phyloP scores from a whole-genome alignment of 1,139 yeast genomes.

The Diutina neorugosa region DNA sequence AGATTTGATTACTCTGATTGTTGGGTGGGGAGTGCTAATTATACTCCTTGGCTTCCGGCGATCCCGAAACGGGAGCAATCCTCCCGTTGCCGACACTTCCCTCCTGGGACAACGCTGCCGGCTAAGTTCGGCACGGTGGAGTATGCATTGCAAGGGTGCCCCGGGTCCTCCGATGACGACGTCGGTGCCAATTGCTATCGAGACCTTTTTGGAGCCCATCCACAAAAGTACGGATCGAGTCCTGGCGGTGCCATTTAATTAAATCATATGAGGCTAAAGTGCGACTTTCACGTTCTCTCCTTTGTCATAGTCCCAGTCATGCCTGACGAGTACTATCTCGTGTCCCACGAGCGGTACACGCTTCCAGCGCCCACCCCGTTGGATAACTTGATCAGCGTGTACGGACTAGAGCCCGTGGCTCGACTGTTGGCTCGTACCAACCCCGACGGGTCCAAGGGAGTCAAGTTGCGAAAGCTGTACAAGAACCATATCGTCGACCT shows the following conservation, averaged over 20 bases:
- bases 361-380: constrained; percentile 56
- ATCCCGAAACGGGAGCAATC: background rate
- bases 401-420: constrained; percentile 58
- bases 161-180: no score
- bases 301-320: no score
- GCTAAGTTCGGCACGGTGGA: no score
- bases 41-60: background rate
- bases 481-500: constrained; percentile 82
- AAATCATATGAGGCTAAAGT: no score
- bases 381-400: constrained; percentile 56
- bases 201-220: no score
- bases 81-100: background rate
- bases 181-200: no score
- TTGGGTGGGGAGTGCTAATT: background rate
- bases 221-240: no score
- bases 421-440: constrained; percentile 78
- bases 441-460: constrained; percentile 81
- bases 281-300: no score
- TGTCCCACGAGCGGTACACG: constrained; percentile 15
- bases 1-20: no score
- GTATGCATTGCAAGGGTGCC: no score
- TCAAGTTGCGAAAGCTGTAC: constrained; percentile 83
- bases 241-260: no score
- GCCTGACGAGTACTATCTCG: constrained; percentile 2
- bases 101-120: background rate